Evolutionary conservation across 768 basidiomycete genomes (phyloP).

Genomic region (Galerina marginata): DNA sequence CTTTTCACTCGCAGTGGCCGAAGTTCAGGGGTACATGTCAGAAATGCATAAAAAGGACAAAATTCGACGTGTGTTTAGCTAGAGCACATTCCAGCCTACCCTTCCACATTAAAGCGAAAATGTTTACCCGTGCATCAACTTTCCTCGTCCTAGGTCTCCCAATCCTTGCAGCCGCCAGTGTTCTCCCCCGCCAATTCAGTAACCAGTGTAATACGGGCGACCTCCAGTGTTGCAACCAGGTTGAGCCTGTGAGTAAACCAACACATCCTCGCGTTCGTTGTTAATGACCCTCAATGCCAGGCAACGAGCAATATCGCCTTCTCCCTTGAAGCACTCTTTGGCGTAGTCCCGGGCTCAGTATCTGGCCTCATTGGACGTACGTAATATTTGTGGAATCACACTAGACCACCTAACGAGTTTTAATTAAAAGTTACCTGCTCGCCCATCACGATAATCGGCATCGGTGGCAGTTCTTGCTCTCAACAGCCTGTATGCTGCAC

Average conservation of each 20-base stretch:
- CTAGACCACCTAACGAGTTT: neutral
- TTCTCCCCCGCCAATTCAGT: neutral
- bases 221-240: neutral
- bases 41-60: too few relatives aligned
- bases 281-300: neutral
- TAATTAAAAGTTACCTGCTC: neutral
- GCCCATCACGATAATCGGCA: neutral
- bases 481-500: slow-evolving; percentile 8
- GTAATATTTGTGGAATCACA: neutral
- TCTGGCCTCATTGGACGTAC: slow-evolving; percentile 1
- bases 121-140: slow-evolving; percentile 2
- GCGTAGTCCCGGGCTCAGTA: neutral
- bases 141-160: slow-evolving; percentile 9
- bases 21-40: too few relatives aligned
- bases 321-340: neutral
- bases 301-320: neutral
- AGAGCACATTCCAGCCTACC: too few relatives aligned
- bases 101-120: neutral
- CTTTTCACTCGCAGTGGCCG: too few relatives aligned
- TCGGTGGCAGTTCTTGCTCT: neutral
- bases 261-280: neutral
- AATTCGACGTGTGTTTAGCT: too few relatives aligned
- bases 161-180: slow-evolving; percentile 17
- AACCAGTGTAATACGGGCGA: slow-evolving; percentile 1
- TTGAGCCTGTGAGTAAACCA: neutral